Percentiles rank a stretch among this genome's conserved stretches.
These are phyloP conservation scores for Crucihimalaya himalaica DNA, from an alignment of 345 rosid species.

Conservation along the genomic window DNA sequence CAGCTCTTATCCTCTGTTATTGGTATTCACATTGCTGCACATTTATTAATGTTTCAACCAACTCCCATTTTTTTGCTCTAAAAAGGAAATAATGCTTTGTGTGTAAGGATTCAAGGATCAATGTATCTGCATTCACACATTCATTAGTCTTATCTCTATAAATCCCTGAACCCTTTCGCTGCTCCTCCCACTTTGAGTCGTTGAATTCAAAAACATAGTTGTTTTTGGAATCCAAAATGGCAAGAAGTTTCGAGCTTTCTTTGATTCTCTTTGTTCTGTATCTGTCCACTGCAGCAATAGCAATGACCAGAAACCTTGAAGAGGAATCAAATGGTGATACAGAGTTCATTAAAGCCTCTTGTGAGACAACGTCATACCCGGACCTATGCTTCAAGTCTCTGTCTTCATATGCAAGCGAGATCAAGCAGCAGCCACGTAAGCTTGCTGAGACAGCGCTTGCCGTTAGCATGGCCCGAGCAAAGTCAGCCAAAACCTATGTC, in stretches of 20 bases:
- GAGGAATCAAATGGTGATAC: constrained; percentile 30
- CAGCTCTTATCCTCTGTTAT: constrained; percentile 38
- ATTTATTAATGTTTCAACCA: constrained; percentile 37
- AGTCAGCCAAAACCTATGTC: constrained; percentile 59
- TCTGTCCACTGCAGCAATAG: constrained; percentile 31
- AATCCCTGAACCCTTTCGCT: constrained; percentile 21
- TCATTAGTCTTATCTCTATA: constrained; percentile 24
- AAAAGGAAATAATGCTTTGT: neutral
- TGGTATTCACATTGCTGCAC: constrained; percentile 24
- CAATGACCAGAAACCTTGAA: constrained; percentile 41
- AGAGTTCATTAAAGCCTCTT: constrained; percentile 59
- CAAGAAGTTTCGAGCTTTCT: constrained; percentile 17
- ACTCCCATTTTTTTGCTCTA: constrained; percentile 18
- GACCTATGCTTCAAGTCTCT: constrained; percentile 66
- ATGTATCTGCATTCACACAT: constrained; percentile 31
- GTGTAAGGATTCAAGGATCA: constrained; percentile 24
- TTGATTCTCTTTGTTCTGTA: constrained; percentile 33
- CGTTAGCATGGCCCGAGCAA: constrained; percentile 64
- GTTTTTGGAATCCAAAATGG: constrained; percentile 35
- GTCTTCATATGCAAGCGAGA: constrained; percentile 55
- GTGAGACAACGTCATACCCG: constrained; percentile 66
- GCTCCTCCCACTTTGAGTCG: constrained; percentile 5
- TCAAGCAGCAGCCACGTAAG: constrained; percentile 60
- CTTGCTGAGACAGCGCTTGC: constrained; percentile 72
- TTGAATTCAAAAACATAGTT: neutral